Evolutionary conservation across 805 yeast genomes (phyloP), one percentile per base, ranked within the genome.

Genomic region (Barnettozyma populi): DNA sequence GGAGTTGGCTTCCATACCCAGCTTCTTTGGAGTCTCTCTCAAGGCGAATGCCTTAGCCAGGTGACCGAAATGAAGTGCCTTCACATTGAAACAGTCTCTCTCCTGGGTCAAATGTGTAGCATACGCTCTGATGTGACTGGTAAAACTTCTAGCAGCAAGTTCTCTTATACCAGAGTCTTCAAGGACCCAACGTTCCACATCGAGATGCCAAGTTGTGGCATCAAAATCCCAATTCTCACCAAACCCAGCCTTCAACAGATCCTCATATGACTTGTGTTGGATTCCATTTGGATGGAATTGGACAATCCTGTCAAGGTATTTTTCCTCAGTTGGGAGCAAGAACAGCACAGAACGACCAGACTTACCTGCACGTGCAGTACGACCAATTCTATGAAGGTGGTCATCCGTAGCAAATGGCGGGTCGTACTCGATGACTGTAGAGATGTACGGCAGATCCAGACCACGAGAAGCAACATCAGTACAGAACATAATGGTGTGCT

Each of bases 381-480:
- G 82, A 46, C 99, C 99, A 47, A 90, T 87, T 66, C 99, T 78
- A 66, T 94, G 99, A 49, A 94, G 71, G 73, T 94, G 99, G 63
- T 94, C 99, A 53, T 90, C 97, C 5, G 89, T 74, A 1, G 94
- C 78, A 61, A 92, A 90, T 5, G 99, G 97, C 2, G 99, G 97
- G 63, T 94, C 99, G 57, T 82, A 84, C 65, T 94, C 99, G 18
- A 94, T 74, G 29, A 94, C 96, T 42, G 84, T 79, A 40, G 94
- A 79, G 49, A 94, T 88, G 44, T 80, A 76, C 2, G 97, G 96
- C 48, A 94, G 70, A 72, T 94, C 99, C 52, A 94, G 74, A 52
- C 99, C 99, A 69, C 99, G 81, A 31, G 98, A 83, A 0, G 97
- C 99, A 52, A 94, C 98, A 74, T 94, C 99, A 0, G 99, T 94